Percentiles rank a stretch among this genome's conserved stretches.
phyloP scores from a whole-genome alignment of 2,329 filamentous ascomycete genomes.

The Talaromyces atroroseus region DNA sequence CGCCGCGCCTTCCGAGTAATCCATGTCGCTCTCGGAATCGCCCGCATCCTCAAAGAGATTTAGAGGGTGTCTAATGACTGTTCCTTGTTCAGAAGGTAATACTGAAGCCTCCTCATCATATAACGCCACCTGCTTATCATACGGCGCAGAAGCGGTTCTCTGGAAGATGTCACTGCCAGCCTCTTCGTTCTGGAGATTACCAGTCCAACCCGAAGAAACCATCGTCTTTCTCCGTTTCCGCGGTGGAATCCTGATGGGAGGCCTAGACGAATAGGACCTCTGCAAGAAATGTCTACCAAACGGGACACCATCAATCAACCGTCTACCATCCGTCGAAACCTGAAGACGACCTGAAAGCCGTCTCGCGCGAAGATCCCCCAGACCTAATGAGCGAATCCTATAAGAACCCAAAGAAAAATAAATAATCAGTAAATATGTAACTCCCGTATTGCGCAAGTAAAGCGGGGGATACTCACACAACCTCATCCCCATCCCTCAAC shows the following conservation, averaged over 20 bases:
- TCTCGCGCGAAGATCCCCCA: slow-evolving; percentile 67
- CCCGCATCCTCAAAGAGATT: slow-evolving; percentile 24
- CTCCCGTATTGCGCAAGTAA: too few species aligned
- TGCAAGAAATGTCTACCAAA: slow-evolving; percentile 71
- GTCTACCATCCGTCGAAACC: slow-evolving; percentile 70
- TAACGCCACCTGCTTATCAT: slow-evolving; percentile 15
- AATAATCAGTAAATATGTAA: not conserved
- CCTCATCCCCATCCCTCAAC: slow-evolving; percentile 76
- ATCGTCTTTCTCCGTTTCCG: slow-evolving; percentile 58
- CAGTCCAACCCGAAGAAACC: slow-evolving; percentile 23
- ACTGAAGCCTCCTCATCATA: slow-evolving; percentile 24
- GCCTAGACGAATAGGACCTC: slow-evolving; percentile 53
- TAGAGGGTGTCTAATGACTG: slow-evolving; percentile 31
- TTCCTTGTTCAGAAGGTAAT: slow-evolving; percentile 27
- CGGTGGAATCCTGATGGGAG: slow-evolving; percentile 65
- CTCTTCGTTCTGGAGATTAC: slow-evolving; percentile 23
- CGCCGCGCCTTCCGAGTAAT: slow-evolving; percentile 26
- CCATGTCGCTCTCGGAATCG: slow-evolving; percentile 27
- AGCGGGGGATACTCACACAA: slow-evolving; percentile 55
- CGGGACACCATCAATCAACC: slow-evolving; percentile 77
- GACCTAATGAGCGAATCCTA: slow-evolving; percentile 73
- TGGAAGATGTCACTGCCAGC: slow-evolving; percentile 15
- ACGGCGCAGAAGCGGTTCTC: not conserved
- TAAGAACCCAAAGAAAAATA: slow-evolving; percentile 2
- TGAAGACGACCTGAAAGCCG: slow-evolving; percentile 72